A percentile compares a stretch with the other conserved stretches of the same genome.
Evolutionary conservation across 2,329 filamentous ascomycete species (phyloP).

Genomic region (Pseudogymnoascus sp.): DNA sequence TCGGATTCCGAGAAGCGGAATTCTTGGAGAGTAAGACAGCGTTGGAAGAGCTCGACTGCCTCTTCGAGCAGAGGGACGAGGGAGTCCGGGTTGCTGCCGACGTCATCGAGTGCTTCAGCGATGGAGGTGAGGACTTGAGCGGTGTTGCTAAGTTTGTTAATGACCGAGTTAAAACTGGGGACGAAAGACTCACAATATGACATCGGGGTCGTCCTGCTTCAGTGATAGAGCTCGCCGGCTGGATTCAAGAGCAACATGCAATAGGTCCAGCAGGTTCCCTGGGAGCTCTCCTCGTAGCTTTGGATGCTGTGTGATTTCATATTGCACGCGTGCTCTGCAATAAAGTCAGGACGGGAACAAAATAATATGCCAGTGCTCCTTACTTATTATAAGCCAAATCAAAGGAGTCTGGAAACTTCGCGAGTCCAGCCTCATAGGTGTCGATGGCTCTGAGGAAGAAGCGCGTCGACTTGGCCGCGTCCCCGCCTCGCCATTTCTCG

Average conservation of each 20-base stretch:
- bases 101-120: conserved; percentile 53
- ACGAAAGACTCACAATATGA: conserved; percentile 44
- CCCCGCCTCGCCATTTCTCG: conserved; percentile 67
- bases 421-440: conserved; percentile 56
- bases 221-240: conserved; percentile 55
- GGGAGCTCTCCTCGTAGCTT: conserved; percentile 54
- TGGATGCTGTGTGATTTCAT: conserved; percentile 62
- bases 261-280: conserved; percentile 42
- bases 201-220: conserved; percentile 57
- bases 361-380: conserved; percentile 22
- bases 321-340: conserved; percentile 58
- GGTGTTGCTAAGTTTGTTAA: conserved; percentile 44
- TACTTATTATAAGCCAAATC: conserved; percentile 72
- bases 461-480: conserved; percentile 48
- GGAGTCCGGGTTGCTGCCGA: conserved; percentile 35
- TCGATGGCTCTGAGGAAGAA: conserved; percentile 60
- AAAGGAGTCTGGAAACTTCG: conserved; percentile 53
- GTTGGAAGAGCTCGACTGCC: conserved; percentile 52
- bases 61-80: conserved; percentile 46
- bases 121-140: conserved; percentile 62
- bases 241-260: conserved; percentile 54
- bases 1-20: conserved; percentile 39
- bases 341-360: background rate
- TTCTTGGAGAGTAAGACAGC: conserved; percentile 48
- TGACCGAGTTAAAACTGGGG: background rate